Conservation (phyloP, 2,329 filamentous ascomycete genomes). For the Colletotrichum sp. region DNA sequence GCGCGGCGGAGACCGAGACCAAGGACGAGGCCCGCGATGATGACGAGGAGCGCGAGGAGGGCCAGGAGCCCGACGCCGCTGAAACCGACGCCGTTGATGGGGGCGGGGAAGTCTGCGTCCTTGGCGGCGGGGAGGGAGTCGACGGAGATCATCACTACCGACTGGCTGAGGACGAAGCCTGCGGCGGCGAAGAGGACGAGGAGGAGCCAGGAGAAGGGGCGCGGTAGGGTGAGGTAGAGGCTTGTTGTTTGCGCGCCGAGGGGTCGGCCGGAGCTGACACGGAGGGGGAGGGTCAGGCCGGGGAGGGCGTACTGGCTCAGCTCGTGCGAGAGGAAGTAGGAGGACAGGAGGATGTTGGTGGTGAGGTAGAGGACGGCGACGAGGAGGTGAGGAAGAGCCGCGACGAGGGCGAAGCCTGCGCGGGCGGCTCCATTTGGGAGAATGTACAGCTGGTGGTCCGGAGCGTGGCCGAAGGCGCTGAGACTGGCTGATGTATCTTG, state of each 20-base stretch:
- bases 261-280: constrained; percentile 50
- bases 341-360: constrained; percentile 50
- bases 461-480: constrained; percentile 42
- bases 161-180: constrained; percentile 47
- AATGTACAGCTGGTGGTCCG: constrained; percentile 37
- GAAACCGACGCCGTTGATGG: constrained; percentile 41
- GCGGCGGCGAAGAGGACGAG: constrained; percentile 47
- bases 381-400: constrained; percentile 53
- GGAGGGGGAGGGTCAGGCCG: constrained; percentile 37
- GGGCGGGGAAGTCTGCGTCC: constrained; percentile 12
- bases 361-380: constrained; percentile 52
- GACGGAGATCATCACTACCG: constrained; percentile 39
- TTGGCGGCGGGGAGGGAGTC: constrained; percentile 21
- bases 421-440: constrained; percentile 25
- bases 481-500: constrained; percentile 32
- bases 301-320: constrained; percentile 46
- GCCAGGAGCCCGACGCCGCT: constrained; percentile 47
- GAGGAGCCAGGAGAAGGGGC: constrained; percentile 48
- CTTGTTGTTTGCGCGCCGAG: constrained; percentile 50
- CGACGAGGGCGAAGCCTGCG: constrained; percentile 40
- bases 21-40: constrained; percentile 37
- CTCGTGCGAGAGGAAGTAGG: constrained; percentile 56
- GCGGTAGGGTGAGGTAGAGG: constrained; percentile 55
- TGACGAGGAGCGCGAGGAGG: constrained; percentile 43
- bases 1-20: constrained; percentile 46